Percentiles rank a stretch among this genome's conserved stretches.
phyloP scores from a whole-genome alignment of 257 asterid species.

The Gynochthodes officinalis region DNA sequence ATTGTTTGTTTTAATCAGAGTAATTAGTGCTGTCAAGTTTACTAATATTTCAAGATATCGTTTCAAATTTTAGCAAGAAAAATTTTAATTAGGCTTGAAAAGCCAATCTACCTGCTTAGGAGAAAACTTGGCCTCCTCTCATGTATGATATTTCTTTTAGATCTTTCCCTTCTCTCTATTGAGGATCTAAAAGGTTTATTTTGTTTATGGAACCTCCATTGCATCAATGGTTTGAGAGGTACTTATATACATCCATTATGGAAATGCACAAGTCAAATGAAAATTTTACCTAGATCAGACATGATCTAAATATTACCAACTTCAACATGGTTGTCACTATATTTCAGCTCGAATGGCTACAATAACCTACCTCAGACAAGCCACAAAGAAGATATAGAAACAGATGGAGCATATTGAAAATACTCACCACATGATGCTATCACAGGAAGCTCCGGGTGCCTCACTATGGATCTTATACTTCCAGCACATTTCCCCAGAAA shows the following conservation, averaged over 20 bases:
- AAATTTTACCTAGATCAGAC: neutral
- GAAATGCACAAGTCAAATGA: neutral
- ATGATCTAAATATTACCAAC: neutral
- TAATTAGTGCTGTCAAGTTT: neutral
- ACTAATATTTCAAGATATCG: neutral
- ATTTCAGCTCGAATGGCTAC: neutral
- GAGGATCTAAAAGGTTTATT: neutral
- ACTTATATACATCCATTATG: neutral
- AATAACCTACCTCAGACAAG: neutral
- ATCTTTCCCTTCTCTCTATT: neutral
- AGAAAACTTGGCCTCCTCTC: neutral
- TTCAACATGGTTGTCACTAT: neutral
- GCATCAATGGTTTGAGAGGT: neutral
- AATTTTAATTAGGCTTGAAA: neutral
- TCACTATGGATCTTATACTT: conserved; percentile 79
- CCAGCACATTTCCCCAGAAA: conserved; percentile 90
- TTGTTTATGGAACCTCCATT: neutral
- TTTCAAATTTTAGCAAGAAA: neutral
- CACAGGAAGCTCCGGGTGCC: conserved; percentile 78
- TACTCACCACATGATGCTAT: conserved; percentile 93
- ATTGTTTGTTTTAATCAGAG: neutral
- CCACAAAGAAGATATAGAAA: neutral
- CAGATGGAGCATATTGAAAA: neutral
- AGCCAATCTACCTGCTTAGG: neutral
- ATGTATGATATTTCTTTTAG: neutral